A percentile compares a stretch with the other conserved stretches of the same genome.
Conservation (phyloP, 345 rosid genomes). For the Sisymbrium irio region DNA sequence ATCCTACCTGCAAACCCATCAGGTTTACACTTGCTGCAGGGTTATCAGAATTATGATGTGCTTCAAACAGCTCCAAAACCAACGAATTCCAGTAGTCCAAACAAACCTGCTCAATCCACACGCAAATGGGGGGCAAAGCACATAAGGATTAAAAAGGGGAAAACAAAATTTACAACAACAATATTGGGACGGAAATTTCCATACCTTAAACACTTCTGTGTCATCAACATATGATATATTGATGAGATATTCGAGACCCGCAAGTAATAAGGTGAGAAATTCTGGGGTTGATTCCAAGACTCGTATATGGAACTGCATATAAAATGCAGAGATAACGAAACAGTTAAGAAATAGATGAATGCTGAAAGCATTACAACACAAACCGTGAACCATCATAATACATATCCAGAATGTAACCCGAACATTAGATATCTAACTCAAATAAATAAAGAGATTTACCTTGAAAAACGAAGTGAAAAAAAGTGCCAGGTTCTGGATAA, state of each 20-base stretch:
- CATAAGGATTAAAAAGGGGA: not conserved
- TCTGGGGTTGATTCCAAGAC: constrained; percentile 80
- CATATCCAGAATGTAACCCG: not conserved
- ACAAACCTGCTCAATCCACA: constrained; percentile 66
- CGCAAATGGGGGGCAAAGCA: constrained; percentile 7
- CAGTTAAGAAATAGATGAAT: not conserved
- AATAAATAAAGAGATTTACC: constrained; percentile 45
- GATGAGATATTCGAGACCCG: constrained; percentile 91
- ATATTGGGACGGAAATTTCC: not conserved
- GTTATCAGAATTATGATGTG: constrained; percentile 76
- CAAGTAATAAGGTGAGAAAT: constrained; percentile 50
- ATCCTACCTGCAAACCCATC: constrained; percentile 80
- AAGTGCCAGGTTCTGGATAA: constrained; percentile 94
- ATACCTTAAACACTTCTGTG: constrained; percentile 98
- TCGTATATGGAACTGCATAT: constrained; percentile 74
- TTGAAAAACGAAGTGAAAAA: constrained; percentile 96
- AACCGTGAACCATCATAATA: not conserved
- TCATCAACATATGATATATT: constrained; percentile 95
- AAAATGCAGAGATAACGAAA: not conserved
- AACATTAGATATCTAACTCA: constrained; percentile 2
- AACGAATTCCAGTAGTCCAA: constrained; percentile 96
- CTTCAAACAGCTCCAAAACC: constrained; percentile 90
- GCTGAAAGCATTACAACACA: not conserved
- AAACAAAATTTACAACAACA: not conserved
- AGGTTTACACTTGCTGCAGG: constrained; percentile 66